Base-by-base conservation (phyloP, 2,329 filamentous ascomycete species). In the Epichloe brachyelytri region DNA sequence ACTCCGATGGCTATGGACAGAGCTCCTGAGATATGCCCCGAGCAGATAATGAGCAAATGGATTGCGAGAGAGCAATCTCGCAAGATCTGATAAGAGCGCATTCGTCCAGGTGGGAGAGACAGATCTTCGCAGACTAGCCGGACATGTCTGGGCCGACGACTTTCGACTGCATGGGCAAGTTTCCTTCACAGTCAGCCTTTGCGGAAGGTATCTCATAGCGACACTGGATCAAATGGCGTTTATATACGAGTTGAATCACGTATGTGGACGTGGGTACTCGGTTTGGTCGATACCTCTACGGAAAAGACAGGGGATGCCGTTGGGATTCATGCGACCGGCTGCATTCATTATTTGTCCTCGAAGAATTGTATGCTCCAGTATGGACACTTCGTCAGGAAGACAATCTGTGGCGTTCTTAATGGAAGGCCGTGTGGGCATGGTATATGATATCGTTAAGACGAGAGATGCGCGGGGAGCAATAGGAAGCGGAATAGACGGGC, bases 371-470 rank as follows among this genome's bases (percentile, higher is more conserved):
- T 72, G 75, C 3, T 77, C 79, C 57, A 78, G 77, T 54, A 82
- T 85, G 72, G 79, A 85, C 60, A 78, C 77, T 0, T 80, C 75
- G 4, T 73, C 70, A 2, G 67, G 74, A 8, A 70, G 72, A 43
- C 71, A 77, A 56, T 71, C 78, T 6, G 67, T 84, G 48, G 80
- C 79, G 15, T 73, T 78, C 33, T 65, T 85, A 8, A 67, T 85
- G 45, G 73, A 79, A 54, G 78, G 77, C 6, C 74, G 81, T 3
- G 70, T 78, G 60, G 81, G 79, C 4, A 71, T 84, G 60, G 71
- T 85, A 1, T 82, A 74, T 57, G 77, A 84, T 48, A 63, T 82
- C 11, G 62, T 62, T 46, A 53, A 17, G 7, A 26, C 39, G 6
- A 43, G 58, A 8, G 51, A 59, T 39, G 49, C 54, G 33, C 52